Base-by-base conservation (phyloP, 768 basidiomycete genomes). In the Lenzites betulinus region DNA sequence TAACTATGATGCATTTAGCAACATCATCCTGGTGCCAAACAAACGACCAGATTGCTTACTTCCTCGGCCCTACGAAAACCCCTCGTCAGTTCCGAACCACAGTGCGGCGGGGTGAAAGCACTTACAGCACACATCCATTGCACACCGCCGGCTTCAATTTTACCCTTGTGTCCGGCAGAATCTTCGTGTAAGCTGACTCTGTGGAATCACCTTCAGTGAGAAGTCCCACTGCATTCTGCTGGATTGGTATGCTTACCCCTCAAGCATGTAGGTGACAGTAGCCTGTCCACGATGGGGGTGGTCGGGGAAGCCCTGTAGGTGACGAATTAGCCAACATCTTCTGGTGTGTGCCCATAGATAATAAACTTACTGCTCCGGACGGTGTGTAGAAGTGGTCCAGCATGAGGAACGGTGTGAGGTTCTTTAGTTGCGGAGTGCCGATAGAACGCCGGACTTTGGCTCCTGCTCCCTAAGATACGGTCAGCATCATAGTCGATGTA, bases 41-140 rank as follows among this genome's bases (percentile, higher is more conserved):
- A 33, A 16, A 12, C 7, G 13, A 7, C 13, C 12, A n/a, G 6
- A 18, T 33, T 16, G 64, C 76, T 74, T 42, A 78, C 77, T 90
- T 49, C 91, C 91, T 68, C 78, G 77, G 36, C 83, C 83, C 79
- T 78, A 33, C 6, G 20, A 4, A 22, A 2, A 13, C 11, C 2
- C 9, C 6, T 38, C 12, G 48, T 47, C 43, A 64, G 51, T 23
- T 33, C 6, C 13, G 6, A 22, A n/a, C 1, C 4, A 9, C 3
- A 26, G 1, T 12, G 13, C 25, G 16, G 8, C 18, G 35, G 20
- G 18, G 39, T 11, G 15, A 20, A 22, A 53, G 53, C 35, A 73
- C 83, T 76, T 58, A 88, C 89, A 15, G 90, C 90, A 72, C 83
- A 87, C 95, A 96, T 96, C 93, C 95, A 97, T 69, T 98, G 95